Evolutionary conservation across 305 asterid genomes (phyloP), one percentile per base, ranked within the genome.

Genomic region (Rubia peregrina): DNA sequence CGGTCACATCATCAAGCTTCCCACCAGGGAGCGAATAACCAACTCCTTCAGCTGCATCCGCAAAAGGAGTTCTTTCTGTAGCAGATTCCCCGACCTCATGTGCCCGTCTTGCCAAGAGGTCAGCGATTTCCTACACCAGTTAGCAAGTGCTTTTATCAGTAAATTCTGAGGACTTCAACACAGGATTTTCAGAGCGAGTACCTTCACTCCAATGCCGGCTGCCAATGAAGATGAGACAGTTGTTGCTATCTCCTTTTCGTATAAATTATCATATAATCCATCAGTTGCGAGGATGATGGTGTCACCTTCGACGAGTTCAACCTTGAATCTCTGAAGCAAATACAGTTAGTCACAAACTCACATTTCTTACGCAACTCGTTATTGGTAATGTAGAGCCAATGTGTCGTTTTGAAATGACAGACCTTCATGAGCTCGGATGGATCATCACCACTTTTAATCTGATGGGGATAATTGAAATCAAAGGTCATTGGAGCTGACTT

Each of bases 241-340:
- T 63, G 86, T 79, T 12, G 81, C 81, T 46, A 91, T 87, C 76
- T 87, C 98, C 80, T 83, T 85, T 57, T 85, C 89, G 36, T 89
- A 91, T 69, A 94, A 81, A 72, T 94, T 94, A 84, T 89, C 96
- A 65, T 86, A 82, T 70, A 91, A 88, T 65, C 97, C 98, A 81
- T 91, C 95, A 0, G 97, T 88, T 44, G 91, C 96, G 56, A 79
- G 73, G 59, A 94, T 75, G 73, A 89, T 75, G 74, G 85, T 65
- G 70, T 94, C 97, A 14, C 80, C 93, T 65, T 94, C 96, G 42
- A 84, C 90, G 41, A 94, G 72, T 70, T 86, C 89, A 65, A 89
- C 80, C 75, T 56, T 71, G 83, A 89, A 87, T 4, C 62, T 68
- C 98, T 94, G 88, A 71, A 76, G 68, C 55, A 70, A 57, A 71